phyloP scores from a whole-genome alignment of 371 early-diverging fungal species.

The Apophysomyces variabilis region DNA sequence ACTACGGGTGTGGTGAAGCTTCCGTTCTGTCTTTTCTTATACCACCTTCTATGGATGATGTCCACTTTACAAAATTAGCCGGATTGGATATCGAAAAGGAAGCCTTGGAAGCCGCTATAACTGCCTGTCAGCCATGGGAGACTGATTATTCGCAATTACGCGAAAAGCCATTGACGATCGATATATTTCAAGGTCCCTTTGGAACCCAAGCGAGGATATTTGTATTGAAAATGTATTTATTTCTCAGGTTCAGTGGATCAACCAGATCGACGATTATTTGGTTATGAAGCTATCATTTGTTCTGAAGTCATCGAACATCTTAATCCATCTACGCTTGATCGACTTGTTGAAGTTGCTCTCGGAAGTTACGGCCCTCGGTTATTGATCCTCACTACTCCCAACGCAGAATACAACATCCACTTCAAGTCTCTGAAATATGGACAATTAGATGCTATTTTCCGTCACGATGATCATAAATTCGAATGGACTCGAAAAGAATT shows the following conservation, averaged over 20 bases:
- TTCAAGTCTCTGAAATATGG: constrained; percentile 80
- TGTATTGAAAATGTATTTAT: background rate
- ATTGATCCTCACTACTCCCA: constrained; percentile 78
- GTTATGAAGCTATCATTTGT: constrained; percentile 66
- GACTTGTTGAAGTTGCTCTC: constrained; percentile 63
- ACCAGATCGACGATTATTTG: constrained; percentile 46
- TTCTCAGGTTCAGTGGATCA: constrained; percentile 53
- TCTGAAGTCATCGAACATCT: constrained; percentile 86
- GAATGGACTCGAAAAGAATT: constrained; percentile 93
- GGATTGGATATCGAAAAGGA: constrained; percentile 64
- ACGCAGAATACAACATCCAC: constrained; percentile 88
- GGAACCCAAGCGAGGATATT: too few species aligned
- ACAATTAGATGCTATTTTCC: constrained; percentile 63
- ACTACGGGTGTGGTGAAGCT: constrained; percentile 79
- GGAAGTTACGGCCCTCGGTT: constrained; percentile 70
- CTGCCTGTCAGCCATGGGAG: constrained; percentile 57
- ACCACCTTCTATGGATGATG: constrained; percentile 38
- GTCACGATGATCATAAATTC: constrained; percentile 91
- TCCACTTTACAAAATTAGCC: constrained; percentile 48
- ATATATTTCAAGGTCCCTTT: constrained; percentile 57
- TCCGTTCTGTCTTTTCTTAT: constrained; percentile 62
- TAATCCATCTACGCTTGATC: constrained; percentile 52
- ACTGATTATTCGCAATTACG: constrained; percentile 56
- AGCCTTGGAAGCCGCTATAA: constrained; percentile 46
- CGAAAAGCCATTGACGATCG: constrained; percentile 48